These are phyloP conservation scores for Aspergillus bertholletiae DNA, from an alignment of 495 filamentous ascomycete genomes.

Conservation along the genomic window DNA sequence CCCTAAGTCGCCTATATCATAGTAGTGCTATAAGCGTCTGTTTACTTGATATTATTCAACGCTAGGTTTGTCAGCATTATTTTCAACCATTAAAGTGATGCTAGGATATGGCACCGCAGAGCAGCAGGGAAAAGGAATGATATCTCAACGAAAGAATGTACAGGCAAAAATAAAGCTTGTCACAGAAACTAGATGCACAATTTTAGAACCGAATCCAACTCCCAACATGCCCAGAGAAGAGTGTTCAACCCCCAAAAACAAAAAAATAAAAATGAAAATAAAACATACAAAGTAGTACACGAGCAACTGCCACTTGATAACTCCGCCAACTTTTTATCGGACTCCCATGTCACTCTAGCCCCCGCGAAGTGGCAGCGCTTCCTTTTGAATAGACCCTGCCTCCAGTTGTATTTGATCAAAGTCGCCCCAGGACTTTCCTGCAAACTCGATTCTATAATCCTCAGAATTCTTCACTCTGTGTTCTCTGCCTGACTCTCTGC, in stretches of 20 bases:
- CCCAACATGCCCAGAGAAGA: conserved; percentile 36
- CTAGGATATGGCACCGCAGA: background rate
- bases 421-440: background rate
- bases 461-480: conserved; percentile 10
- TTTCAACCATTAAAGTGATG: background rate
- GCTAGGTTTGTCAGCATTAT: background rate
- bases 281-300: conserved; percentile 14
- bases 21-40: background rate
- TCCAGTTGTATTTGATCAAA: background rate
- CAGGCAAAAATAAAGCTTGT: background rate
- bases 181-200: background rate
- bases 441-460: background rate
- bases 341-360: conserved; percentile 1
- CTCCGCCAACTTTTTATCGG: background rate
- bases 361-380: conserved; percentile 6
- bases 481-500: conserved; percentile 25
- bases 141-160: background rate
- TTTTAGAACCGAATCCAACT: conserved; percentile 17
- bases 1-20: background rate
- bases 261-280: no score
- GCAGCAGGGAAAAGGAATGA: background rate
- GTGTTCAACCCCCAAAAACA: no score
- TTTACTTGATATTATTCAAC: background rate
- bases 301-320: conserved; percentile 12
- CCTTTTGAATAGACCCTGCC: background rate